Evolutionary conservation across 305 asterid genomes (phyloP).

Genomic region (Solanum chacoense): DNA sequence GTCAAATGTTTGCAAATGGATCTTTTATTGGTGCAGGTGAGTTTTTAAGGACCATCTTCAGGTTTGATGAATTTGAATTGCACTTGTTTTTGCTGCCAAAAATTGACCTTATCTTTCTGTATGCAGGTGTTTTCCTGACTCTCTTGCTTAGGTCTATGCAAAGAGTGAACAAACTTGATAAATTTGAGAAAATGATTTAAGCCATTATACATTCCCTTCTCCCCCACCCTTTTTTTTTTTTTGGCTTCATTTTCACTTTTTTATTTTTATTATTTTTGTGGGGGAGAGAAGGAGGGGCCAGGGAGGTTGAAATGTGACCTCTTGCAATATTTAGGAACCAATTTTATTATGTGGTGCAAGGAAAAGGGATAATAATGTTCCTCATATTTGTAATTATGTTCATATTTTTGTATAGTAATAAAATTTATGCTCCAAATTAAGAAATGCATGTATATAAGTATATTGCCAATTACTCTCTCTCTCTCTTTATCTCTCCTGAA

Average conservation of each 20-base stretch:
- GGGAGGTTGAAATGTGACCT: neutral
- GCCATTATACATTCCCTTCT: neutral
- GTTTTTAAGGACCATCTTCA: neutral
- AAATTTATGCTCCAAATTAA: neutral
- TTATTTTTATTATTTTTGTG: neutral
- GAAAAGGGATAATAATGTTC: neutral
- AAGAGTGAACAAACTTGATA: conserved; percentile 62
- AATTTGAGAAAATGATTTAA: conserved; percentile 77
- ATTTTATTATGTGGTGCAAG: neutral
- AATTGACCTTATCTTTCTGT: neutral
- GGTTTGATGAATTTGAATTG: neutral
- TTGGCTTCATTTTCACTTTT: neutral
- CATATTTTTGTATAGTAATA: neutral
- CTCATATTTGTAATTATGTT: neutral
- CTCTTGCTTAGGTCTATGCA: conserved; percentile 65
- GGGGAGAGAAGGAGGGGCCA: neutral
- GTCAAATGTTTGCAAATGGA: conserved; percentile 39
- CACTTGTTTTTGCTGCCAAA: neutral
- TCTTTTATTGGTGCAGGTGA: conserved; percentile 59
- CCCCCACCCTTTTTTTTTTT: neutral
- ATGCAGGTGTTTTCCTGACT: conserved; percentile 55
- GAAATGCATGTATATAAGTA: neutral
- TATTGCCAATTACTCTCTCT: neutral
- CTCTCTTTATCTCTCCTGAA: neutral
- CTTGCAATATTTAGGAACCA: neutral